Evolutionary conservation across 352 stramenopile genomes (phyloP).

Genomic region (Phytopythium sindhum): DNA sequence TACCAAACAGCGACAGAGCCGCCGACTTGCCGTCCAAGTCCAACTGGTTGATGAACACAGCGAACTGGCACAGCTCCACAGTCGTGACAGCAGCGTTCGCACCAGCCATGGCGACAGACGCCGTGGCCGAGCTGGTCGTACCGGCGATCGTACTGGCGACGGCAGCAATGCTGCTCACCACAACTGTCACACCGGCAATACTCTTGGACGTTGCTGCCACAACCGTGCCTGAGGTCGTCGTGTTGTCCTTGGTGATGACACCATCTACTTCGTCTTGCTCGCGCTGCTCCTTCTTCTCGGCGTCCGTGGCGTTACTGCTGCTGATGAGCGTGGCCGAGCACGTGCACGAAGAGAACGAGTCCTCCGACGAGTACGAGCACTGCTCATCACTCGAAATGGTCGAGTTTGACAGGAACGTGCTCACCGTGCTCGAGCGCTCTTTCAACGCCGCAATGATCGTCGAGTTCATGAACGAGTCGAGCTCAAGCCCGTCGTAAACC

Average conservation of each 20-base stretch:
- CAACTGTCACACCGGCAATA: conserved; percentile 65
- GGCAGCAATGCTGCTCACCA: conserved; percentile 63
- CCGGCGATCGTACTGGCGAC: conserved; percentile 62
- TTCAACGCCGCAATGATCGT: conserved; percentile 37
- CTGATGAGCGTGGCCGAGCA: conserved; percentile 61
- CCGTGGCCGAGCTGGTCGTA: conserved; percentile 30
- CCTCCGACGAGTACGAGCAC: conserved; percentile 58
- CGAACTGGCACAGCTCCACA: conserved; percentile 79
- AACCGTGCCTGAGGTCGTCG: conserved; percentile 47
- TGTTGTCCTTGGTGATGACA: conserved; percentile 68
- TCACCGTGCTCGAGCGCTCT: conserved; percentile 34
- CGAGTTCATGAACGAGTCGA: conserved; percentile 57
- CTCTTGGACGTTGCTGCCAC: conserved; percentile 66
- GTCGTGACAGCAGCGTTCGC: conserved; percentile 70
- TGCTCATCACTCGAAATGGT: conserved; percentile 56
- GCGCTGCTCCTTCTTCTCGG: conserved; percentile 61
- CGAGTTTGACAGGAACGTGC: conserved; percentile 52
- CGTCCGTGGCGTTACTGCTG: conserved; percentile 29
- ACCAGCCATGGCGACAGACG: conserved; percentile 46
- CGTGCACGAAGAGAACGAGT: conserved; percentile 61
- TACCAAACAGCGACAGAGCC: conserved; percentile 61
- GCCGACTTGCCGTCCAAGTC: conserved; percentile 72
- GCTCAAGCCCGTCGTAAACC: conserved; percentile 49
- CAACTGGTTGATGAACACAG: conserved; percentile 72
- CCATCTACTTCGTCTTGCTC: conserved; percentile 33